A percentile compares a stretch with the other conserved stretches of the same genome.
Evolutionary conservation across 768 basidiomycete species (phyloP).

Genomic region (Tubosaeta brunneosetosa): DNA sequence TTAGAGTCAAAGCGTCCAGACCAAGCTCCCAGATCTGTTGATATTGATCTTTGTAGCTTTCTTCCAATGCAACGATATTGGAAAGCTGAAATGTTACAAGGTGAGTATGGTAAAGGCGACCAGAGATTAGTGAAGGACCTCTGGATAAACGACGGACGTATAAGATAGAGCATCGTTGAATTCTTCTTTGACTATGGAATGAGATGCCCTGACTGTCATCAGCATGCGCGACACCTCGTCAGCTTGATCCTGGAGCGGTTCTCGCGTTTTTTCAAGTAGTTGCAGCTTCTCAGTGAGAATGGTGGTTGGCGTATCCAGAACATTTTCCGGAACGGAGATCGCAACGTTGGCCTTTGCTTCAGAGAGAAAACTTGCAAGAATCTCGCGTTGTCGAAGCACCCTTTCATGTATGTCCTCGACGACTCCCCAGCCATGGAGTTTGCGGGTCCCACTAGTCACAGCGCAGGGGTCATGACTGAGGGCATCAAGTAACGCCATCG

Average conservation of each 20-base stretch:
- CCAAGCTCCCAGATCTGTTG: conserved; percentile 80
- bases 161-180: conserved; percentile 63
- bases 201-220: conserved; percentile 49
- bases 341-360: conserved; percentile 1
- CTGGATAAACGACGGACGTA: conserved; percentile 74
- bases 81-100: conserved; percentile 47
- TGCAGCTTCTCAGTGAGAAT: conserved; percentile 47
- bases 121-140: conserved; percentile 41
- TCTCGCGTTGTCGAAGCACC: conserved; percentile 54
- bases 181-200: conserved; percentile 53
- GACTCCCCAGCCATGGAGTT: conserved; percentile 60
- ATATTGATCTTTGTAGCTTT: conserved; percentile 75
- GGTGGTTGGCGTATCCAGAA: conserved; percentile 52
- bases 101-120: conserved; percentile 1
- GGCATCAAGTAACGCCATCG: conserved; percentile 66
- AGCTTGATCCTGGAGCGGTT: conserved; percentile 42
- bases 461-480: conserved; percentile 74
- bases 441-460: conserved; percentile 62
- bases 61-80: conserved; percentile 64
- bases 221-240: conserved; percentile 47
- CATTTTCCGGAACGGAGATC: conserved; percentile 29
- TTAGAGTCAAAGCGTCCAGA: conserved; percentile 69
- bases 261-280: conserved; percentile 44
- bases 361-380: conserved; percentile 45
- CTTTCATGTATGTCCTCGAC: conserved; percentile 73